Conservation (phyloP, 768 basidiomycete genomes). For the Suillus occidentalis region DNA sequence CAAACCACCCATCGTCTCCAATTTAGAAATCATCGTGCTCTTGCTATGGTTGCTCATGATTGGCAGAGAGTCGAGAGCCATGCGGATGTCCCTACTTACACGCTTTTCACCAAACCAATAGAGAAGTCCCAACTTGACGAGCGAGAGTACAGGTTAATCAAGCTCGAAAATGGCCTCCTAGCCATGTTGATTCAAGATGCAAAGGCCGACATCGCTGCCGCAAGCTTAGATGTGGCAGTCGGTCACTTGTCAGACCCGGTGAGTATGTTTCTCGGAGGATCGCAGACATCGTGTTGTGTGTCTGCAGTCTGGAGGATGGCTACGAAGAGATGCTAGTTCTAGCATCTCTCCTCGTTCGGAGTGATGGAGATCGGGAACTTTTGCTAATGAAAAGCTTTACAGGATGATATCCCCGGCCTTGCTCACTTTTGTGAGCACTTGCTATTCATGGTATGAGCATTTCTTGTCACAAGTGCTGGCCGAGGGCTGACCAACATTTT, state of each 20-base stretch:
- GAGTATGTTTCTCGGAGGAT: constrained; percentile 29
- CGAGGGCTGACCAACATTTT: constrained; percentile 9
- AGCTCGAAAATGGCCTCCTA: constrained; percentile 87
- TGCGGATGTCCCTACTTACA: constrained; percentile 42
- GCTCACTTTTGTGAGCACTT: constrained; percentile 97
- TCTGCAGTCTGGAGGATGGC: neutral
- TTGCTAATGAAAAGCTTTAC: constrained; percentile 3
- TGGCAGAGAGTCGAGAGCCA: constrained; percentile 21
- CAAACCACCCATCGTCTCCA: neutral
- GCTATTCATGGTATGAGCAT: constrained; percentile 80
- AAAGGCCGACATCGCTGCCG: constrained; percentile 91
- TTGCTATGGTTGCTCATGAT: constrained; percentile 25
- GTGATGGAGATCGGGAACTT: neutral
- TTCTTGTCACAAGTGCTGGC: neutral
- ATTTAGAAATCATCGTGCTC: constrained; percentile 10
- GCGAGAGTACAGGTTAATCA: constrained; percentile 77
- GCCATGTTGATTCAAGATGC: constrained; percentile 82
- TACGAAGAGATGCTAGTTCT: neutral
- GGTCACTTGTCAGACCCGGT: constrained; percentile 94
- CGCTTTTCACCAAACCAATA: constrained; percentile 57
- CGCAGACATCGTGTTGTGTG: neutral
- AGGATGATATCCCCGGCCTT: constrained; percentile 89
- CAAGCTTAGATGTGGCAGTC: constrained; percentile 91
- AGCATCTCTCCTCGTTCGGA: neutral
- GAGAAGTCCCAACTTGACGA: constrained; percentile 77